Base-by-base conservation (phyloP, 768 basidiomycete species). In the Naganishia onofrii region DNA sequence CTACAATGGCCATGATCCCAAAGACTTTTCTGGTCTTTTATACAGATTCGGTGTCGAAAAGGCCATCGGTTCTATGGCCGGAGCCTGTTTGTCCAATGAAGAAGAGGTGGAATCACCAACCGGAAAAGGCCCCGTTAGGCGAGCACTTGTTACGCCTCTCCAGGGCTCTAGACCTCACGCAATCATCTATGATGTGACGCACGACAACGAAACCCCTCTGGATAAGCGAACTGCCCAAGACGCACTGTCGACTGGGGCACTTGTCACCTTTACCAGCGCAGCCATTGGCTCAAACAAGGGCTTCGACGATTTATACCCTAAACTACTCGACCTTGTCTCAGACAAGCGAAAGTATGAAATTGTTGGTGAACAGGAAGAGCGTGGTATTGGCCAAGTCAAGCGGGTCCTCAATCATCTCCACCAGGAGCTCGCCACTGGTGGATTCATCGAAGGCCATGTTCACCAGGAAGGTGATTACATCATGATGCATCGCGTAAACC, bases 391-490 rank as follows among this genome's bases (percentile, higher is more conserved):
- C 0, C 76, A 73, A n/a, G 76, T 84, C 65, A 84, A 84, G 81
- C 84, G 92, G 71, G 78, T 95, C 1, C 76, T 98, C 73, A 98
- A 98, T 78, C 86, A 88, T 63, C 78, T 99, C 67, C 94, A 93
- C 80, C 83, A 90, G 46, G 93, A 99, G 83, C 93, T 98, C 91
- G 86, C 91, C 3, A 82, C 92, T n/a, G 87, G 85, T 1, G 90
- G 87, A 0, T 97, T 86, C 72, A 87, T 88, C 70, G 96, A 99
- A 80, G 95, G 93, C 0, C 92, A 97, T 82, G 92, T 98, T 12
- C 94, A 94, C 76, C 93, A 97, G 79, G 96, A 98, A 79, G 93
- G 91, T 72, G 88, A 97, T 93, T 98, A 99, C 81, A 95, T 98
- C 73, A 86, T 90, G 54, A 83, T 97, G 19, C 92, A 95, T 76